These are phyloP conservation scores for Entoloma clypeatum DNA, from an alignment of 1,284 basidiomycete species.

Conservation along the genomic window DNA sequence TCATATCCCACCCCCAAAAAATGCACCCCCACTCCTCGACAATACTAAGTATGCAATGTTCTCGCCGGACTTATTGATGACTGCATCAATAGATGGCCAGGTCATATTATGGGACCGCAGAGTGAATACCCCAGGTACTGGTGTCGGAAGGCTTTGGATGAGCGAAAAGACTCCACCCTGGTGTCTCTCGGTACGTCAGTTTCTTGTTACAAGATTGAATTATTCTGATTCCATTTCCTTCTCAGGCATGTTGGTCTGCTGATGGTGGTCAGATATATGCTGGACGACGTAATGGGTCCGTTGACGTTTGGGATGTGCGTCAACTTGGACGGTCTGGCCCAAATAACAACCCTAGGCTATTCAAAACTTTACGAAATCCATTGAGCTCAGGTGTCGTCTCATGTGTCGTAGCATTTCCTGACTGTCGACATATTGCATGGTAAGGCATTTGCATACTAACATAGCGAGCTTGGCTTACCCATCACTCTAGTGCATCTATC, in stretches of 20 bases:
- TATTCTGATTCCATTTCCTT: conserved; percentile 6
- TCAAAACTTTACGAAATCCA: conserved; percentile 85
- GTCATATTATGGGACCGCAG: conserved; percentile 90
- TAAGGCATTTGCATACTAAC: conserved; percentile 36
- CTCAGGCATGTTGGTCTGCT: conserved; percentile 90
- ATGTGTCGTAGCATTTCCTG: conserved; percentile 87
- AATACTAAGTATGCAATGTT: conserved; percentile 57
- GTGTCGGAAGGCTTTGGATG: conserved; percentile 83
- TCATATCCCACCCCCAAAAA: conserved; percentile 55
- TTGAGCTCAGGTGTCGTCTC: conserved; percentile 88
- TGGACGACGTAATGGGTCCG: conserved; percentile 85
- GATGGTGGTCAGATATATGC: conserved; percentile 89
- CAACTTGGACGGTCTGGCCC: conserved; percentile 59
- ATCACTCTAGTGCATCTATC: conserved; percentile 67
- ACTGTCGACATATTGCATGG: conserved; percentile 88
- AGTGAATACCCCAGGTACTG: conserved; percentile 55
- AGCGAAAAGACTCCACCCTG: conserved; percentile 92
- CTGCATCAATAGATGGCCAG: conserved; percentile 89
- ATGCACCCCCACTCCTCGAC: conserved; percentile 70
- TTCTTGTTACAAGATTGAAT: conserved; percentile 7
- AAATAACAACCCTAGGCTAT: conserved; percentile 60
- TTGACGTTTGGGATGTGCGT: conserved; percentile 95
- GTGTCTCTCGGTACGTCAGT: conserved; percentile 78
- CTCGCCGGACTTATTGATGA: conserved; percentile 85
- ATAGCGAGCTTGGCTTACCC: conserved; percentile 10